Evolutionary conservation across 1,284 basidiomycete species (phyloP).

Genomic region (Melampsora americana): DNA sequence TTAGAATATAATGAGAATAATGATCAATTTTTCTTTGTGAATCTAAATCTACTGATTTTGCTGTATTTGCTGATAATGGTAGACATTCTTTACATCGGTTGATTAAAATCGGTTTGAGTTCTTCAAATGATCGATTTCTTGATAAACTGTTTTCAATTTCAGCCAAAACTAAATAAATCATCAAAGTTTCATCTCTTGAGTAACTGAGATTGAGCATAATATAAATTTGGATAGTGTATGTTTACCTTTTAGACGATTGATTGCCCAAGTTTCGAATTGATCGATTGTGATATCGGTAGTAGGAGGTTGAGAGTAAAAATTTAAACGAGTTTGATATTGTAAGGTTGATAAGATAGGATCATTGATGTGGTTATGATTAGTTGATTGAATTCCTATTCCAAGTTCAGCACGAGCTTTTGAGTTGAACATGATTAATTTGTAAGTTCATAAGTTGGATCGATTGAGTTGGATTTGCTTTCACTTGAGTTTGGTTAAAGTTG

Average conservation of each 20-base stretch:
- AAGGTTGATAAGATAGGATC: slow-evolving; percentile 10
- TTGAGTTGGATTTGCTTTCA: too few species aligned
- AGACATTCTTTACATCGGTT: slow-evolving; percentile 68
- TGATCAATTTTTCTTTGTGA: slow-evolving; percentile 78
- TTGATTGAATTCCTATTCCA: not conserved
- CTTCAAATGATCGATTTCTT: slow-evolving; percentile 75
- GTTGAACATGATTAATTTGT: slow-evolving; percentile 18
- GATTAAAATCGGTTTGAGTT: slow-evolving; percentile 66
- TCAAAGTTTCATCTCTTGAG: too few species aligned
- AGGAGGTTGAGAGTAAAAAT: slow-evolving; percentile 85
- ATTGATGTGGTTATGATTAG: not conserved
- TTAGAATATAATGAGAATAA: slow-evolving; percentile 87
- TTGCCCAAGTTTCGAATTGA: slow-evolving; percentile 88
- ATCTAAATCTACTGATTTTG: slow-evolving; percentile 59
- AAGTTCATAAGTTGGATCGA: too few species aligned
- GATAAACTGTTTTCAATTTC: slow-evolving; percentile 90
- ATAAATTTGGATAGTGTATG: too few species aligned
- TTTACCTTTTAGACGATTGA: slow-evolving; percentile 71
- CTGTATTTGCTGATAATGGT: slow-evolving; percentile 66
- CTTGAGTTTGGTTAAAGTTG: too few species aligned
- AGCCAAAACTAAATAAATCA: slow-evolving; percentile 64
- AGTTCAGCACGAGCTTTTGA: not conserved
- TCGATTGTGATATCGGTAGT: slow-evolving; percentile 87
- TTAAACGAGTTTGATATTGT: slow-evolving; percentile 68
- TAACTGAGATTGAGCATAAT: not conserved